Percentiles rank a stretch among this genome's conserved stretches.
phyloP scores from a whole-genome alignment of 2,329 filamentous ascomycete genomes.

The Blumeriella jaapii region DNA sequence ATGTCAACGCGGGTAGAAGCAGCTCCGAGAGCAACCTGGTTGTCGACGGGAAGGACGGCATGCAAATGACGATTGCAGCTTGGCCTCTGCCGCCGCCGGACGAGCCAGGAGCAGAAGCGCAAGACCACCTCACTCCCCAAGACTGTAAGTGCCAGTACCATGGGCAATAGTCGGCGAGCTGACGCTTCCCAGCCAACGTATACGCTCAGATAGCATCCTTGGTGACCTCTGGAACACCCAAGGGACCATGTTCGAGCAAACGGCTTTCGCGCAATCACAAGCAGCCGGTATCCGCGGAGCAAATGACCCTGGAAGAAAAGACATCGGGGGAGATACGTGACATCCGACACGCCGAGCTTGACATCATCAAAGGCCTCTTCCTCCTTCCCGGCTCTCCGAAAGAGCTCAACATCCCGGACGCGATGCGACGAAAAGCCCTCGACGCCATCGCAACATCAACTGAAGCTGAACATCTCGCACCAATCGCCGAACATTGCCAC shows the following conservation, averaged over 20 bases:
- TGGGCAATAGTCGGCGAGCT: not conserved
- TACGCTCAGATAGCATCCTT: slow-evolving; percentile 11
- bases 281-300: slow-evolving; percentile 8
- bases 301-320: slow-evolving; percentile 4
- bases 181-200: slow-evolving; percentile 9
- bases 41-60: slow-evolving; percentile 6
- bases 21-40: slow-evolving; percentile 7
- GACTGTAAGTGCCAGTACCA: slow-evolving; percentile 5
- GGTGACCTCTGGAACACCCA: slow-evolving; percentile 6
- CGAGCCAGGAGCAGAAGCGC: slow-evolving; percentile 3
- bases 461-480: slow-evolving; percentile 29
- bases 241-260: slow-evolving; percentile 5
- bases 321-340: slow-evolving; percentile 7
- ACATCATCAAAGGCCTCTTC: slow-evolving; percentile 32
- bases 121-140: slow-evolving; percentile 8
- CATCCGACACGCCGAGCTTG: slow-evolving; percentile 26
- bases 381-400: slow-evolving; percentile 32
- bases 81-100: too few species aligned
- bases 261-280: slow-evolving; percentile 9
- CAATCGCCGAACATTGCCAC: slow-evolving; percentile 37
- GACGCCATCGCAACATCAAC: slow-evolving; percentile 28
- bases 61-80: not conserved
- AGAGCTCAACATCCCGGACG: slow-evolving; percentile 36
- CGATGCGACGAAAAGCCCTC: slow-evolving; percentile 32
- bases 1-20: slow-evolving; percentile 4